Conservation (phyloP, 768 basidiomycete genomes). For the Leccinum subgranulosum region DNA sequence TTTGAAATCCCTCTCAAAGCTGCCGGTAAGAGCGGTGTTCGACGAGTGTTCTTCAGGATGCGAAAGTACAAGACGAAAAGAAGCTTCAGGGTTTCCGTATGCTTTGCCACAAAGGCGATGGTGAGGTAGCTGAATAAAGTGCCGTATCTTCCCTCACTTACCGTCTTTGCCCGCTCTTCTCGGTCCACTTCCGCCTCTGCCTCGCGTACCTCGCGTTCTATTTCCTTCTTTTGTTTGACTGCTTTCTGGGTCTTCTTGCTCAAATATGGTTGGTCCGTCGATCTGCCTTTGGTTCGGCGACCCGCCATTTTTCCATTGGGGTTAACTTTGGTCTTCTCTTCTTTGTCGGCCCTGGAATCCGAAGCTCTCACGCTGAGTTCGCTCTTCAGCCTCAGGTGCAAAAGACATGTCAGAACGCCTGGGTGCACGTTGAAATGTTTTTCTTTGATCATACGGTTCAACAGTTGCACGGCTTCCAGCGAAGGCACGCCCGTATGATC, state of each 20-base stretch:
- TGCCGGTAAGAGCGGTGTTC: constrained; percentile 76
- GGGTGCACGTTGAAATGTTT: constrained; percentile 87
- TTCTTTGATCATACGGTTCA: constrained; percentile 97
- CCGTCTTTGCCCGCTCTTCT: constrained; percentile 80
- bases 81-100: constrained; percentile 97
- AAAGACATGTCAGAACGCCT: constrained; percentile 79
- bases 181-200: constrained; percentile 92
- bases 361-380: constrained; percentile 83
- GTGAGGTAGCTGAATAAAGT: constrained; percentile 14
- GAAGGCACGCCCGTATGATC: constrained; percentile 82
- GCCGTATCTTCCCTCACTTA: constrained; percentile 40
- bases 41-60: constrained; percentile 81
- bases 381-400: constrained; percentile 81
- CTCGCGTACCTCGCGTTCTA: constrained; percentile 88
- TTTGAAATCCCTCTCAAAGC: constrained; percentile 90
- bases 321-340: constrained; percentile 33
- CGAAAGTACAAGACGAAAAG: constrained; percentile 97
- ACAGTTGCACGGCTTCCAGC: constrained; percentile 81
- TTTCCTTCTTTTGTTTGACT: constrained; percentile 84
- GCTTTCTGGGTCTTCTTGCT: constrained; percentile 91
- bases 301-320: constrained; percentile 41
- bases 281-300: constrained; percentile 53
- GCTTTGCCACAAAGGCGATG: constrained; percentile 47
- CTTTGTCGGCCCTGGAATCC: constrained; percentile 60
- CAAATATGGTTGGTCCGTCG: constrained; percentile 63